These are phyloP conservation scores for Fusarium burgessii DNA, from an alignment of 2,329 filamentous ascomycete species.

Conservation along the genomic window DNA sequence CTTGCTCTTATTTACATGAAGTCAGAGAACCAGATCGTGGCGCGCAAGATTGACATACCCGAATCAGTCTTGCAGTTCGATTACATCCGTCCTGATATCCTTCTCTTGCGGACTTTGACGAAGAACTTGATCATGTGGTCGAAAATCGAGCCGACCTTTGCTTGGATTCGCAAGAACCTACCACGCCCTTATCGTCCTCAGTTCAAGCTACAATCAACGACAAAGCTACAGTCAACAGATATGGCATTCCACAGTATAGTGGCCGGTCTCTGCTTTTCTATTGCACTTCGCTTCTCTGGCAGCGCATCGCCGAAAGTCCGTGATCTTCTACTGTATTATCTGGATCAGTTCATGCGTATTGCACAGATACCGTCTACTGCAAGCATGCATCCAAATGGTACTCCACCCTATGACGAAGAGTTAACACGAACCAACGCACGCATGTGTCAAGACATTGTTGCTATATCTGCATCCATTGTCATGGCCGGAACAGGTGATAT, in stretches of 20 bases:
- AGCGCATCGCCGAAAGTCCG: conserved; percentile 77
- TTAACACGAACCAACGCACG: conserved; percentile 84
- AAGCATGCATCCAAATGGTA: conserved; percentile 46
- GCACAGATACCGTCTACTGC: conserved; percentile 65
- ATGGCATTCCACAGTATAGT: conserved; percentile 94
- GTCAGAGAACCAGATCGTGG: conserved; percentile 87
- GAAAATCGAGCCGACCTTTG: conserved; percentile 76
- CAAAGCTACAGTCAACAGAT: conserved; percentile 79
- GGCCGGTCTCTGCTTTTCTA: conserved; percentile 85
- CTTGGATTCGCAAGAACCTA: conserved; percentile 82
- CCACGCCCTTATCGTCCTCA: conserved; percentile 75
- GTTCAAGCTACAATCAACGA: conserved; percentile 69
- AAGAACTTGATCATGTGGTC: conserved; percentile 96
- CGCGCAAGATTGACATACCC: conserved; percentile 92
- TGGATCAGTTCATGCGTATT: conserved; percentile 88
- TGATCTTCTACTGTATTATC: conserved; percentile 83
- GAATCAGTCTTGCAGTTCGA: conserved; percentile 93
- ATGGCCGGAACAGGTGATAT: conserved; percentile 98
- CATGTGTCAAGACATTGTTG: conserved; percentile 91
- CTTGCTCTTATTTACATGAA: conserved; percentile 97
- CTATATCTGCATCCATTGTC: conserved; percentile 84
- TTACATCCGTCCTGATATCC: conserved; percentile 92
- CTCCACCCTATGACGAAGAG: conserved; percentile 80
- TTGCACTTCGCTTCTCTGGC: conserved; percentile 80
- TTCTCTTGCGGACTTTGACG: conserved; percentile 88